These are phyloP conservation scores for Microcyclosporella mali DNA, from an alignment of 2,329 filamentous ascomycete genomes.

Conservation along the genomic window DNA sequence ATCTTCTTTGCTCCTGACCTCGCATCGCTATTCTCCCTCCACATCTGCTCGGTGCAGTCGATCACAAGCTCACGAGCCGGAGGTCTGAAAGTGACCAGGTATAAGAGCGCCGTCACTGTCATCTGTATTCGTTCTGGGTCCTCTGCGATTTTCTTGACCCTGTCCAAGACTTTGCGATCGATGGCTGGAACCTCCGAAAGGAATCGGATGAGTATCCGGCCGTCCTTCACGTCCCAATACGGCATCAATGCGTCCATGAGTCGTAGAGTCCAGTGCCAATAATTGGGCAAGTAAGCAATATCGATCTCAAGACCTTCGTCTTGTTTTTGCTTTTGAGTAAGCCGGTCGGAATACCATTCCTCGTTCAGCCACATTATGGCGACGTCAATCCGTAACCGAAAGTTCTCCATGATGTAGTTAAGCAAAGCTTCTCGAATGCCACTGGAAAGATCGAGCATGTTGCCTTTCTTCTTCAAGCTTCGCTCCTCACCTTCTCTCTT, in stretches of 20 bases:
- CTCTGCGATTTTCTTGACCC: slow-evolving; percentile 59
- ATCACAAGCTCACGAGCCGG: slow-evolving; percentile 53
- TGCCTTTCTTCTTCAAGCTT: slow-evolving; percentile 14
- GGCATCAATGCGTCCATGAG: slow-evolving; percentile 83
- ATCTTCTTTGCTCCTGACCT: slow-evolving; percentile 48
- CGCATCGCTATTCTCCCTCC: slow-evolving; percentile 46
- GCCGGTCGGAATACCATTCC: slow-evolving; percentile 91
- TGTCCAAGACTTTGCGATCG: slow-evolving; percentile 62
- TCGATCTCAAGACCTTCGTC: slow-evolving; percentile 10
- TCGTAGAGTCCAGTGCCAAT: slow-evolving; percentile 28
- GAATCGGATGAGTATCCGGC: slow-evolving; percentile 74
- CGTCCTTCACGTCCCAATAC: slow-evolving; percentile 87
- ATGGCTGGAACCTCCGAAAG: slow-evolving; percentile 85
- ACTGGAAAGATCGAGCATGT: slow-evolving; percentile 51
- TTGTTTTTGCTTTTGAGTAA: slow-evolving; percentile 41
- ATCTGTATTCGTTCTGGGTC: slow-evolving; percentile 59
- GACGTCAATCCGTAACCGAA: slow-evolving; percentile 79
- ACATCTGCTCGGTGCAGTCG: slow-evolving; percentile 54
- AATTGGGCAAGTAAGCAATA: slow-evolving; percentile 21
- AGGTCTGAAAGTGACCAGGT: slow-evolving; percentile 54
- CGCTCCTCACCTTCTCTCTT: slow-evolving; percentile 31
- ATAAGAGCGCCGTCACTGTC: slow-evolving; percentile 53
- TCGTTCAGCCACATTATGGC: slow-evolving; percentile 93
- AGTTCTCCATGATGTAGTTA: slow-evolving; percentile 84
- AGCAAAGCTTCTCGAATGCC: slow-evolving; percentile 75